phyloP scores from a whole-genome alignment of 2,329 filamentous ascomycete genomes.

The Paecilomyces variotii region DNA sequence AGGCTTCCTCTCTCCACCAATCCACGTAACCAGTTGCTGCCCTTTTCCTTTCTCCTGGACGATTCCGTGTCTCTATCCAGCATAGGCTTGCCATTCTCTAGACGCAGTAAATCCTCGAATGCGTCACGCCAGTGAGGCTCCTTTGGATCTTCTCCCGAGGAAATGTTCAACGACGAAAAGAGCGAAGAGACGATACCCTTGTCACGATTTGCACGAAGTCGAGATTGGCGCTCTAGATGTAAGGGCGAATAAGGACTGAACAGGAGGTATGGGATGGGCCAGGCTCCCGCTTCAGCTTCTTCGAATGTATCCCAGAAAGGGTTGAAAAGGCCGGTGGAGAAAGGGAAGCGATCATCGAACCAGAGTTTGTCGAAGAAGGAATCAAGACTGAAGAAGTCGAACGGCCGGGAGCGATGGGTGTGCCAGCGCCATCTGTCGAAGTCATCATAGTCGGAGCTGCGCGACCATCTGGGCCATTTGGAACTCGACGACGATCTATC shows the following conservation, averaged over 20 bases:
- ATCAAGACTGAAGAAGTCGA: slow-evolving; percentile 23
- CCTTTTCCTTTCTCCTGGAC: slow-evolving; percentile 19
- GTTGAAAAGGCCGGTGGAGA: slow-evolving; percentile 21
- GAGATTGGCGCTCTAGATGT: slow-evolving; percentile 42
- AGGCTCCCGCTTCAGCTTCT: slow-evolving; percentile 27
- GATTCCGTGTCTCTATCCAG: slow-evolving; percentile 23
- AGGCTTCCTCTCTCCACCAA: slow-evolving; percentile 35
- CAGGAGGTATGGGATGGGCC: slow-evolving; percentile 37
- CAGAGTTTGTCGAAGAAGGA: slow-evolving; percentile 26
- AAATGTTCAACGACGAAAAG: slow-evolving; percentile 22
- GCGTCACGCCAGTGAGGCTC: slow-evolving; percentile 47
- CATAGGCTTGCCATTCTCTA: slow-evolving; percentile 38
- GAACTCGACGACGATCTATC: neutral
- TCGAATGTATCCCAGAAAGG: slow-evolving; percentile 22
- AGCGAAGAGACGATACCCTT: slow-evolving; percentile 25
- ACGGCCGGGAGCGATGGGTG: slow-evolving; percentile 14
- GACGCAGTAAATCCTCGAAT: slow-evolving; percentile 51
- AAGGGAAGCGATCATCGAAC: slow-evolving; percentile 22
- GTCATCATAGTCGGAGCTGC: slow-evolving; percentile 8
- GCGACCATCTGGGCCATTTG: slow-evolving; percentile 8
- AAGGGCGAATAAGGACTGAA: slow-evolving; percentile 49
- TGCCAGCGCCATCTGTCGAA: slow-evolving; percentile 16
- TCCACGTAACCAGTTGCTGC: slow-evolving; percentile 32
- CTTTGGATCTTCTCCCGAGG: slow-evolving; percentile 24
- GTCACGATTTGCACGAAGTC: slow-evolving; percentile 18